A percentile compares a stretch with the other conserved stretches of the same genome.
Conservation (phyloP, 352 stramenopile species). For the Halophytophthora polymorphica region DNA sequence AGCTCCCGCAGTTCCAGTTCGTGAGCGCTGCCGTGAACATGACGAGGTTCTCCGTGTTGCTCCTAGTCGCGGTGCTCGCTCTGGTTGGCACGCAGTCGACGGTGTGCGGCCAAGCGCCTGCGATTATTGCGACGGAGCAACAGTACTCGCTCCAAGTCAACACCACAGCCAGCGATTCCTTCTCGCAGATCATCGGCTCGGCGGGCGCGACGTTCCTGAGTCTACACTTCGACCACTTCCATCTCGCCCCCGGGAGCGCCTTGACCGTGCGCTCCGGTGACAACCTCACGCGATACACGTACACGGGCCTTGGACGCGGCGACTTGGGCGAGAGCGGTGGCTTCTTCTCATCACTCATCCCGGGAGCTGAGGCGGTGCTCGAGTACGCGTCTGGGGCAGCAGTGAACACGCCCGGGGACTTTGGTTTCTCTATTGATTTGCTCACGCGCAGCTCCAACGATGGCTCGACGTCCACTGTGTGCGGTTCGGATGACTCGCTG, state of each 20-base stretch:
- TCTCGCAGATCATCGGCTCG: conserved; percentile 15
- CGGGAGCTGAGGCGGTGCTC: conserved; percentile 22
- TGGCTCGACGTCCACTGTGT: conserved; percentile 18
- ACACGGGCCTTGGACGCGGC: conserved; percentile 25
- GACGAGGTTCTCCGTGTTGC: not conserved
- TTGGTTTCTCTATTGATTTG: conserved; percentile 30
- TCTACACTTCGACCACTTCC: conserved; percentile 38
- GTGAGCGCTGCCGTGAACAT: not conserved
- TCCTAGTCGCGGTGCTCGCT: conserved; percentile 2
- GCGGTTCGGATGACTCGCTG: conserved; percentile 27
- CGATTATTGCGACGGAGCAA: conserved; percentile 22
- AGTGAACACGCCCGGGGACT: conserved; percentile 3
- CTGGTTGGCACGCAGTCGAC: not conserved
- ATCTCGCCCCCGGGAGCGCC: conserved; percentile 26
- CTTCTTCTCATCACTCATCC: conserved; percentile 33
- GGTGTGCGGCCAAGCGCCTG: conserved; percentile 6
- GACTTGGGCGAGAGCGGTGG: conserved; percentile 24
- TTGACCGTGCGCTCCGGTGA: conserved; percentile 23
- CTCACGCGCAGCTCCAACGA: conserved; percentile 23
- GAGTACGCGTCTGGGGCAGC: conserved; percentile 20
- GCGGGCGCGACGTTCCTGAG: conserved; percentile 34
- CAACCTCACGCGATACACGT: conserved; percentile 17
- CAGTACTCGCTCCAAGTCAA: conserved; percentile 22
- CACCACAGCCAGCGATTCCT: conserved; percentile 8
- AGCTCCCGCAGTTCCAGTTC: too few species aligned